Percentiles rank a stretch among this genome's conserved stretches.
These are phyloP conservation scores for Cystobasidium ongulense DNA, from an alignment of 768 basidiomycete species.

Conservation along the genomic window DNA sequence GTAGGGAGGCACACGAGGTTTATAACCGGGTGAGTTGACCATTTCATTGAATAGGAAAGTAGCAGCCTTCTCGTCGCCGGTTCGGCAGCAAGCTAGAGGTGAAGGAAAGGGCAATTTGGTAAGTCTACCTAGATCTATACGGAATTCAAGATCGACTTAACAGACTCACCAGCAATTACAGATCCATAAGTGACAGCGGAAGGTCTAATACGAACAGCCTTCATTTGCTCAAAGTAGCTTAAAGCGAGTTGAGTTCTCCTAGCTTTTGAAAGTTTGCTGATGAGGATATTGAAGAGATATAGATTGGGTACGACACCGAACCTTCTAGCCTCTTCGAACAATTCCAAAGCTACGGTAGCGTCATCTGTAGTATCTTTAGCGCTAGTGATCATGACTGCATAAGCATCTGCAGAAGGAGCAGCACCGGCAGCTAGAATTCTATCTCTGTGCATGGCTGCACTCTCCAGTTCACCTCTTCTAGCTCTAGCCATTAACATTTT, in stretches of 20 bases:
- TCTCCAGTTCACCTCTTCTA: constrained; percentile 67
- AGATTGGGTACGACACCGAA: constrained; percentile 67
- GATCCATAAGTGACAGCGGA: constrained; percentile 90
- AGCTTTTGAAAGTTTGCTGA: constrained; percentile 88
- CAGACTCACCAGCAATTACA: constrained; percentile 52
- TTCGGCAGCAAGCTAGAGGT: constrained; percentile 67
- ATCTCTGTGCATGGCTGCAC: constrained; percentile 69
- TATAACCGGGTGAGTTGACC: constrained; percentile 62
- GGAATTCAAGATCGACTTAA: too few species aligned
- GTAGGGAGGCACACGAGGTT: constrained; percentile 83
- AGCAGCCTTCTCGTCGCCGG: constrained; percentile 76
- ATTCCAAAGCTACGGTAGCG: constrained; percentile 69
- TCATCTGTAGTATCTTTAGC: constrained; percentile 91
- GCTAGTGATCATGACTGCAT: constrained; percentile 69
- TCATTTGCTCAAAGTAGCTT: constrained; percentile 81
- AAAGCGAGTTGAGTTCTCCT: constrained; percentile 84
- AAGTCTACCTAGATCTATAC: too few species aligned
- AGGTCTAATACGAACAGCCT: constrained; percentile 54
- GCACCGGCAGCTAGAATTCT: constrained; percentile 69
- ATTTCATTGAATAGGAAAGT: constrained; percentile 80
- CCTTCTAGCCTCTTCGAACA: constrained; percentile 68
- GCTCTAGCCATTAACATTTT: constrained; percentile 80
- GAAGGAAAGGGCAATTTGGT: background rate
- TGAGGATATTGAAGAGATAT: constrained; percentile 93
- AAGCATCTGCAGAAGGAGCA: constrained; percentile 77